Conservation (phyloP, 768 basidiomycete species). For the Candolleomyces aberdarensis region DNA sequence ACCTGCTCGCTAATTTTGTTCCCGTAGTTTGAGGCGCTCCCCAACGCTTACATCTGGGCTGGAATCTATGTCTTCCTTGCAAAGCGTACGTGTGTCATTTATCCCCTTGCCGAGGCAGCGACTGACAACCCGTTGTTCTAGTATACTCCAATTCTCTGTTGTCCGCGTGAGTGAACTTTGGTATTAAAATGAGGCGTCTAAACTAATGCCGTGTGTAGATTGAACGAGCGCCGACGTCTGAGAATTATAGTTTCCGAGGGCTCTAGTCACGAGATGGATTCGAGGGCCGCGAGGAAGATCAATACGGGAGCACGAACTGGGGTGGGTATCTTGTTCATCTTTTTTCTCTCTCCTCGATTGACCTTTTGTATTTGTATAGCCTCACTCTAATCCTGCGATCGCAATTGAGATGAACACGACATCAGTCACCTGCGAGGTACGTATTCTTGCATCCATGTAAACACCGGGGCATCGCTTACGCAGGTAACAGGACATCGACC, state of each 20-base stretch:
- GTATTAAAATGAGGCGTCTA: not conserved
- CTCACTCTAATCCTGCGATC: not conserved
- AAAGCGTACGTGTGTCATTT: conserved; percentile 20
- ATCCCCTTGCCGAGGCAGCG: not conserved
- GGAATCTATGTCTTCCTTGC: conserved; percentile 29
- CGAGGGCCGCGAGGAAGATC: not conserved
- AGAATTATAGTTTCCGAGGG: conserved; percentile 10
- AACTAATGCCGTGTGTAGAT: conserved; percentile 3
- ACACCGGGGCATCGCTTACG: not conserved
- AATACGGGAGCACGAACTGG: not conserved
- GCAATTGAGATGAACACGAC: not conserved
- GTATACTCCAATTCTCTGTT: conserved; percentile 26
- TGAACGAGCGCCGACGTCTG: conserved; percentile 19
- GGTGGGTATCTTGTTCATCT: not conserved
- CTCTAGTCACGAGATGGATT: not conserved
- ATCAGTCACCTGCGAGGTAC: not conserved
- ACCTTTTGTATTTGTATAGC: not conserved
- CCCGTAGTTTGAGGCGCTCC: conserved; percentile 18
- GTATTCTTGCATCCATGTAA: not conserved
- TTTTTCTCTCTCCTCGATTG: not conserved
- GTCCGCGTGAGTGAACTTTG: conserved; percentile 15
- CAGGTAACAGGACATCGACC: not conserved
- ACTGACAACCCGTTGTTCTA: conserved; percentile 4
- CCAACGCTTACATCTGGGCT: conserved; percentile 25
- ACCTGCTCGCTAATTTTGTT: too few species aligned